These are phyloP conservation scores for Quercus tomentella DNA, from an alignment of 331 rosid genomes.

Conservation along the genomic window DNA sequence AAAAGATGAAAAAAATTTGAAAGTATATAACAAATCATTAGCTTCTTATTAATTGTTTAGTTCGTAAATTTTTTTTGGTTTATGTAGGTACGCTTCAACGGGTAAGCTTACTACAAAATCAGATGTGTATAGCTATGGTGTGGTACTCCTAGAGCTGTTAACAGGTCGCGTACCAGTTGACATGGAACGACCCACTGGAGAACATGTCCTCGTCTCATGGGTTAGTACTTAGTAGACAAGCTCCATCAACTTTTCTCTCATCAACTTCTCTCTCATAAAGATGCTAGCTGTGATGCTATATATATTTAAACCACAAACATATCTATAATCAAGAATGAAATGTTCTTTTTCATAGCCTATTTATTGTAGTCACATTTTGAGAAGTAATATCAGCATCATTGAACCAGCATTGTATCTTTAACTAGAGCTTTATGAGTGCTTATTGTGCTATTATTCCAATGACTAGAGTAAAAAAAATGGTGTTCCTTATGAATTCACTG, in stretches of 20 bases:
- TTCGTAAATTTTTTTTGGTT: not conserved
- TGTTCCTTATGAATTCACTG: not conserved
- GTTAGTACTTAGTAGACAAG: conserved; percentile 60
- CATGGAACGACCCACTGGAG: conserved; percentile 71
- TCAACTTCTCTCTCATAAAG: not conserved
- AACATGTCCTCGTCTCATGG: conserved; percentile 96
- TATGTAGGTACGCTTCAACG: conserved; percentile 75
- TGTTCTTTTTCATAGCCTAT: not conserved
- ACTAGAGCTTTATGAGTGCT: too few relatives aligned
- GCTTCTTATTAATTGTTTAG: not conserved
- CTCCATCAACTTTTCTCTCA: not conserved
- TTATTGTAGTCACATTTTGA: not conserved
- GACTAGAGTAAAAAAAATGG: too few relatives aligned
- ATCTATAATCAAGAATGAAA: not conserved
- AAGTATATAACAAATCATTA: not conserved
- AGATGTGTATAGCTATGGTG: conserved; percentile 92
- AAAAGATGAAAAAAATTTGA: not conserved
- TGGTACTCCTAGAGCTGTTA: conserved; percentile 83
- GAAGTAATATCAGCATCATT: not conserved
- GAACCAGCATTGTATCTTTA: not conserved
- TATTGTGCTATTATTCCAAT: too few relatives aligned
- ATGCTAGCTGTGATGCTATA: not conserved
- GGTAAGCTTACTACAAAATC: conserved; percentile 92
- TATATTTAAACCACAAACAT: not conserved
- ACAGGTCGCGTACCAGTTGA: conserved; percentile 97